phyloP scores from a whole-genome alignment of 257 asterid species.

The Cordia subcordata region DNA sequence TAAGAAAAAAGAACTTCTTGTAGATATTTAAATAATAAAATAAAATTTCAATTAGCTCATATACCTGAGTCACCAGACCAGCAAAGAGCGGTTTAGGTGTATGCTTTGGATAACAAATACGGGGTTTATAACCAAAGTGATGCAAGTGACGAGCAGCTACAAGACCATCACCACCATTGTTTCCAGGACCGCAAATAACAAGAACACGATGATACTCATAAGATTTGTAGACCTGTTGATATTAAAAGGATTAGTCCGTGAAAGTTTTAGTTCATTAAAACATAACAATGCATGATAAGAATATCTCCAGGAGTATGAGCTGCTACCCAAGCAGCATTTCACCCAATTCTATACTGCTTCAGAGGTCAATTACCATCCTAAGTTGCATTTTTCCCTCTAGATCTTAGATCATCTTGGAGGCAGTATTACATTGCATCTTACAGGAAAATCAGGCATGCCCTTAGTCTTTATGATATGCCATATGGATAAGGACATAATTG shows the following conservation, averaged over 20 bases:
- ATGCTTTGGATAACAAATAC: slow-evolving; percentile 29
- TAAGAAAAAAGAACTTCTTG: slow-evolving; percentile 6
- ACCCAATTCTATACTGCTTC: no score
- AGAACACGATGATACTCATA: slow-evolving; percentile 22
- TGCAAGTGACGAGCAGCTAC: slow-evolving; percentile 36
- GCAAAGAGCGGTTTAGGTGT: slow-evolving; percentile 19
- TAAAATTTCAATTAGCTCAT: background rate
- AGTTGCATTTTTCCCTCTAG: no score
- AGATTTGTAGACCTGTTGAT: slow-evolving; percentile 24
- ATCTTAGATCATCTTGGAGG: no score
- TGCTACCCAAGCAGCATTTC: no score
- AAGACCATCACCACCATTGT: slow-evolving; percentile 31
- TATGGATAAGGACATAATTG: no score
- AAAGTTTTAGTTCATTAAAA: no score
- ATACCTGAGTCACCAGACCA: slow-evolving; percentile 22
- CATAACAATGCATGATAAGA: background rate
- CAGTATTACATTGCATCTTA: no score
- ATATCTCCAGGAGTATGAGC: no score
- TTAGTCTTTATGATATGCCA: no score
- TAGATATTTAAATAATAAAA: background rate
- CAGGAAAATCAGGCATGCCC: no score
- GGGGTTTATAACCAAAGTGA: slow-evolving; percentile 31
- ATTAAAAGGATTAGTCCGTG: background rate
- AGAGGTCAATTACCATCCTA: no score
- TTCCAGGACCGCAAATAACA: slow-evolving; percentile 35